These are phyloP conservation scores for Yamadazyma atmosphaerica DNA, from an alignment of 1,139 yeast species.

Conservation along the genomic window DNA sequence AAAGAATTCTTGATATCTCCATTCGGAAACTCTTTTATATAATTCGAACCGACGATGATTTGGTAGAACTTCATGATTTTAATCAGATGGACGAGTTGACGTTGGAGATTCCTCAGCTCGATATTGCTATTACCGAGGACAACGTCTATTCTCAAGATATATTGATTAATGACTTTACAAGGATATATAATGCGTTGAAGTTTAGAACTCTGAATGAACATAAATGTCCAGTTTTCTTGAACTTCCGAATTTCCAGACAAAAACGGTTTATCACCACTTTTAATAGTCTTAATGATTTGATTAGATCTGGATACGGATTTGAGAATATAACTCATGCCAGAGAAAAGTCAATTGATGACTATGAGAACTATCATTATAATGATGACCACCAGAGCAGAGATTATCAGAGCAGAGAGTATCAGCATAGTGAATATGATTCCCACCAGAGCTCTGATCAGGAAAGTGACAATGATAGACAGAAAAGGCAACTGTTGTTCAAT, in stretches of 20 bases:
- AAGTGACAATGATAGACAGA: too few relatives aligned
- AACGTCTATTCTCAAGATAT: conserved; percentile 33
- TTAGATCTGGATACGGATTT: conserved; percentile 25
- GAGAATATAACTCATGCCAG: conserved; percentile 11
- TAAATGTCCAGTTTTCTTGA: conserved; percentile 21
- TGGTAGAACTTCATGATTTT: conserved; percentile 27
- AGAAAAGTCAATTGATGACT: neutral
- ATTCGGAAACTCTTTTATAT: conserved; percentile 28
- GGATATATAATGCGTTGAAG: conserved; percentile 28
- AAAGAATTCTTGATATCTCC: conserved; percentile 16
- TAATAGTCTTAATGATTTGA: conserved; percentile 25
- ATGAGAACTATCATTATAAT: neutral
- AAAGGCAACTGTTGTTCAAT: too few relatives aligned
- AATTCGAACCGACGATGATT: conserved; percentile 28
- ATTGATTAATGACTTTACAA: conserved; percentile 32
- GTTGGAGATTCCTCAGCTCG: conserved; percentile 33
- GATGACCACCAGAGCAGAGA: neutral
- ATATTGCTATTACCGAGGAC: conserved; percentile 40
- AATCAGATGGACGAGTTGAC: conserved; percentile 31
- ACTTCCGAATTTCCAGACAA: conserved; percentile 27
- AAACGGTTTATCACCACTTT: conserved; percentile 35
- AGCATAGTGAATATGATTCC: too few relatives aligned
- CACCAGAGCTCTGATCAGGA: too few relatives aligned
- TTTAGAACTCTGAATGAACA: conserved; percentile 16
- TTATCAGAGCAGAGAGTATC: too few relatives aligned